A percentile compares a stretch with the other conserved stretches of the same genome.
phyloP scores from a whole-genome alignment of 2,329 filamentous ascomycete species.

The Colletotrichum endophyticum region DNA sequence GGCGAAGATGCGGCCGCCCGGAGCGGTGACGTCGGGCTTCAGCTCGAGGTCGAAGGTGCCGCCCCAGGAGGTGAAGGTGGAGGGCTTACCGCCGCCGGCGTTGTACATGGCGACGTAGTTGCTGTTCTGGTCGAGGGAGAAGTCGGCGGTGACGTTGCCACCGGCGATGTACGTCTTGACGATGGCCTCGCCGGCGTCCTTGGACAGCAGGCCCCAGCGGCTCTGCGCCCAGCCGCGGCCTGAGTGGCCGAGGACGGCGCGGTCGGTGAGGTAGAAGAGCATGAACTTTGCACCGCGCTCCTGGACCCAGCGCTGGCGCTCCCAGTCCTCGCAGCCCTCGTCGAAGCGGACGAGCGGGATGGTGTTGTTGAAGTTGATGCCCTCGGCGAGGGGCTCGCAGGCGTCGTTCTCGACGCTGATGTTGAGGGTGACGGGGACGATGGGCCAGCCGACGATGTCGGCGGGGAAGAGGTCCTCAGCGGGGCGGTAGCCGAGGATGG shows the following conservation, averaged over 20 bases:
- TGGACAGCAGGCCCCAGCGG: slow-evolving; percentile 5
- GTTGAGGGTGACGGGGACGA: slow-evolving; percentile 28
- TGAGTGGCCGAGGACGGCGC: slow-evolving; percentile 13
- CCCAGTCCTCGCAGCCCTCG: slow-evolving; percentile 7
- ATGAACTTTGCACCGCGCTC: slow-evolving; percentile 32
- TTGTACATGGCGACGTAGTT: slow-evolving; percentile 17
- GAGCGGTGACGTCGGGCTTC: slow-evolving; percentile 55
- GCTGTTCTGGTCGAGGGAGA: slow-evolving; percentile 12
- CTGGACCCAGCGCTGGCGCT: slow-evolving; percentile 33
- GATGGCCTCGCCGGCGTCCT: slow-evolving; percentile 32
- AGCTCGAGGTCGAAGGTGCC: slow-evolving; percentile 50
- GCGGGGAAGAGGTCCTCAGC: slow-evolving; percentile 24
- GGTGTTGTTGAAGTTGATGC: not conserved
- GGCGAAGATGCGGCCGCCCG: slow-evolving; percentile 54
- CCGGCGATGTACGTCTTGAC: slow-evolving; percentile 31
- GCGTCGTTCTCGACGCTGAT: slow-evolving; percentile 28
- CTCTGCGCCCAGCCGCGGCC: slow-evolving; percentile 15
- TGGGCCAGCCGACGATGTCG: slow-evolving; percentile 26
- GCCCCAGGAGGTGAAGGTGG: slow-evolving; percentile 46
- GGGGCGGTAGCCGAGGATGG: slow-evolving; percentile 27
- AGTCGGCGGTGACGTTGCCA: slow-evolving; percentile 33
- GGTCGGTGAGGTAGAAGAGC: slow-evolving; percentile 36
- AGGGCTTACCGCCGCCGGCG: slow-evolving; percentile 42
- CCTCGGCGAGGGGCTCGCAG: slow-evolving; percentile 23
- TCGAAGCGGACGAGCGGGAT: slow-evolving; percentile 16